These are phyloP conservation scores for Knufia fluminis DNA, from an alignment of 2,329 filamentous ascomycete species.

Conservation along the genomic window DNA sequence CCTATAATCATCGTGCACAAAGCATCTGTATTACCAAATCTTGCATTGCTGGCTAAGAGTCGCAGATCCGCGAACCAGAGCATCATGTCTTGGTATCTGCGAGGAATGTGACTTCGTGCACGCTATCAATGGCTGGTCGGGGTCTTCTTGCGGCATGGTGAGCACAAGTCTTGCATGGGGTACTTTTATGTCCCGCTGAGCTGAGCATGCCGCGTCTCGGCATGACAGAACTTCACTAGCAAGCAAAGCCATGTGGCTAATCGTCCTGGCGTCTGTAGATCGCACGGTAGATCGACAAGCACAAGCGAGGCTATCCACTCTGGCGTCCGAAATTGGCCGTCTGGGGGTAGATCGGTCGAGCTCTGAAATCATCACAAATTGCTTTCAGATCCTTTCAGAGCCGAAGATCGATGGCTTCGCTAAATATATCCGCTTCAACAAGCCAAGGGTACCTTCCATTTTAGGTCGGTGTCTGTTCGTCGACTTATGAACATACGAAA, in stretches of 20 bases:
- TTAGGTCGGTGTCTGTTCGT: neutral
- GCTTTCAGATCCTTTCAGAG: neutral
- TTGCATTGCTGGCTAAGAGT: neutral
- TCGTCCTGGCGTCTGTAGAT: neutral
- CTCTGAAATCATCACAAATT: slow-evolving; percentile 3
- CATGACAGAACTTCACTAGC: neutral
- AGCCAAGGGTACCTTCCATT: neutral
- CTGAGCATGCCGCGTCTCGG: neutral
- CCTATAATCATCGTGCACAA: no score
- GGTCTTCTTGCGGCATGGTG: no score
- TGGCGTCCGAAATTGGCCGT: neutral
- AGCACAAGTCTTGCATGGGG: no score
- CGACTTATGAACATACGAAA: neutral
- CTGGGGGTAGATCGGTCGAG: neutral
- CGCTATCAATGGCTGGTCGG: no score
- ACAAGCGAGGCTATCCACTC: neutral
- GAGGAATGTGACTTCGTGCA: no score
- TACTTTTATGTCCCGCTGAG: no score
- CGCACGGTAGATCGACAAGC: slow-evolving; percentile 5
- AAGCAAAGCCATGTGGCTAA: neutral
- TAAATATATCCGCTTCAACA: neutral
- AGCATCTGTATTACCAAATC: neutral
- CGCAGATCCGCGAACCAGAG: no score
- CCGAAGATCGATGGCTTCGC: neutral
- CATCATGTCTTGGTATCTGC: no score